phyloP scores from a whole-genome alignment of 306 rosid genomes.

The Abrus pulchellus region DNA sequence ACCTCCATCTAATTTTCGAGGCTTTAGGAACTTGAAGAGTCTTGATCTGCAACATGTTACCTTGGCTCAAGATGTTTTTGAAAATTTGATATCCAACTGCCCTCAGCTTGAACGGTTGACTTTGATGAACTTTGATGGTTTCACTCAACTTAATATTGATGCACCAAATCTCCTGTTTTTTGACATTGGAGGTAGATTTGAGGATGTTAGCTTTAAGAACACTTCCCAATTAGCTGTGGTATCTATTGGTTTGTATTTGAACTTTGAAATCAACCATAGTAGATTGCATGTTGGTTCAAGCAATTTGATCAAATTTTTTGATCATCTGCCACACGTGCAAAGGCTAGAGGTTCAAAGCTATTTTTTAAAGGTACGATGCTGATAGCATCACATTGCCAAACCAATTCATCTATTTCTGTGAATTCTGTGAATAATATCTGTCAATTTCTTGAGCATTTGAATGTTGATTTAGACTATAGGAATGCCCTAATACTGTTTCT shows the following conservation, averaged over 20 bases:
- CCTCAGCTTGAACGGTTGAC: constrained; percentile 67
- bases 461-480: neutral
- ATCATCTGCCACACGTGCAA: constrained; percentile 55
- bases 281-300: constrained; percentile 49
- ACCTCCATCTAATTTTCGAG: constrained; percentile 65
- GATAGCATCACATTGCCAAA: neutral
- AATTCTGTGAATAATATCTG: constrained; percentile 15
- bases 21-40: constrained; percentile 67
- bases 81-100: constrained; percentile 60
- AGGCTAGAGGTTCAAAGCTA: constrained; percentile 67
- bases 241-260: constrained; percentile 60
- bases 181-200: constrained; percentile 68
- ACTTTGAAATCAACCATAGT: constrained; percentile 44
- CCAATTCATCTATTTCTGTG: constrained; percentile 36
- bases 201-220: constrained; percentile 60
- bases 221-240: constrained; percentile 61
- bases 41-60: constrained; percentile 79
- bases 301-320: constrained; percentile 62
- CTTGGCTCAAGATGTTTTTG: constrained; percentile 65
- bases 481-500: neutral
- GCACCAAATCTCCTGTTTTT: constrained; percentile 66
- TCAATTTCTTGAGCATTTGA: constrained; percentile 37
- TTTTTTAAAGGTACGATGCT: constrained; percentile 63
- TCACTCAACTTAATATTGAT: constrained; percentile 60
- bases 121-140: constrained; percentile 70